These are phyloP conservation scores for Nitzschia inconspicua DNA, from an alignment of 108 stramenopile genomes.

Conservation along the genomic window DNA sequence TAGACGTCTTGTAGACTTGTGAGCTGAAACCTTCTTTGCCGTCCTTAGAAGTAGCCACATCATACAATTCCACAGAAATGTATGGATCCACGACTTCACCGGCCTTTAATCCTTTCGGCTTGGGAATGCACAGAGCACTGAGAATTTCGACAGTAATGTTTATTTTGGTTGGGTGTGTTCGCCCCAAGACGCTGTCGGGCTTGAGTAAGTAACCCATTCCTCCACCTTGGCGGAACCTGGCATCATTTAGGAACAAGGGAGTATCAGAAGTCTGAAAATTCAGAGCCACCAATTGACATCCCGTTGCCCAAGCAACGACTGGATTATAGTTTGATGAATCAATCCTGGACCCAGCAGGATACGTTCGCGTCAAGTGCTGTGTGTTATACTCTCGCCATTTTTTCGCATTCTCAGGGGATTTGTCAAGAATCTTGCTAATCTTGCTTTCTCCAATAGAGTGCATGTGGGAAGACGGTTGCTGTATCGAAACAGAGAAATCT, in stretches of 20 bases:
- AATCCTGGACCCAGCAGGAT: slow-evolving; percentile 79
- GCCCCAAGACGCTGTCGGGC: slow-evolving; percentile 47
- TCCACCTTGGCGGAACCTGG: slow-evolving; percentile 84
- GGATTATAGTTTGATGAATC: slow-evolving; percentile 95
- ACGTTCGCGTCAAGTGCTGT: slow-evolving; percentile 78
- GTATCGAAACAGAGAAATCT: slow-evolving; percentile 39
- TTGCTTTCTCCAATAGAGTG: slow-evolving; percentile 72
- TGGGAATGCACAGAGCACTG: slow-evolving; percentile 70
- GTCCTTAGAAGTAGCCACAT: slow-evolving; percentile 42
- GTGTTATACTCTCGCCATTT: slow-evolving; percentile 75
- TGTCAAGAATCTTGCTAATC: slow-evolving; percentile 47
- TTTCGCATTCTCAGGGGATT: slow-evolving; percentile 25
- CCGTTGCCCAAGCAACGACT: slow-evolving; percentile 79
- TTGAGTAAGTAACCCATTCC: slow-evolving; percentile 91
- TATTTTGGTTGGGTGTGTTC: not conserved
- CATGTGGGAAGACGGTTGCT: slow-evolving; percentile 53
- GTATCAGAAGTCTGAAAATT: slow-evolving; percentile 89
- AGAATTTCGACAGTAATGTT: slow-evolving; percentile 52
- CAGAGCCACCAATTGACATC: slow-evolving; percentile 91
- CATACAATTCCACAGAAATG: slow-evolving; percentile 61
- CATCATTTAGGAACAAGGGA: slow-evolving; percentile 82
- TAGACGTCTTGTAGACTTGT: slow-evolving; percentile 23
- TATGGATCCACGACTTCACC: slow-evolving; percentile 86
- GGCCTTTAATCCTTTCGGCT: slow-evolving; percentile 58
- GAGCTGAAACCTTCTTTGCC: slow-evolving; percentile 10